Base-by-base conservation (phyloP, 2,329 filamentous ascomycete genomes). In the Allantophomopsis lycopodina region DNA sequence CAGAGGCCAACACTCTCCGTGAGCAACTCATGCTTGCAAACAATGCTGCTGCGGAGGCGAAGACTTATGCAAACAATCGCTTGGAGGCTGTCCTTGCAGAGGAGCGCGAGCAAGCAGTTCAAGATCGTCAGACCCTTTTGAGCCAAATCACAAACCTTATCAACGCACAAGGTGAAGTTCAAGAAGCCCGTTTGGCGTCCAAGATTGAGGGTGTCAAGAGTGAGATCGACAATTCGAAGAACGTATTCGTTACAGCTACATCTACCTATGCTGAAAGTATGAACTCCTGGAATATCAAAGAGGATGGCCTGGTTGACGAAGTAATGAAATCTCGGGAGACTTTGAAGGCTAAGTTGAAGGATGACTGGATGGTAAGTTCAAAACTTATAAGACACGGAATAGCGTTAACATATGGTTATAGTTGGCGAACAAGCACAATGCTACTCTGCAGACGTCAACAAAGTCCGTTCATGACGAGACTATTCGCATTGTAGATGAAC, bases 391-490 rank as follows among this genome's bases (percentile, higher is more conserved):
- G 14, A 7, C 4, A 20, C 15, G 20, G 7, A 20, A 36, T 36
- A n/a, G n/a, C 20, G 13, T 56, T 60, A 46, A 61, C 46, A 16
- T 11, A 15, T 12, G 31, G 20, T 20, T 7, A 30, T 33, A 83
- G 77, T 60, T 65, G 21, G 85, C 89, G 31, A 83, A 85, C 50
- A 71, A 82, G 42, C 80, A 84, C 52, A 93, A 87, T 50, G 76
- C 70, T n/a, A 79, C 81, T 5, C 89, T 98, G 50, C 84, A 89
- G 49, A 71, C 73, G 7, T 83, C 83, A 0, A 88, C 89, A 0
- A 82, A 83, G 50, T 84, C 84, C 2, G 87, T 96, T 1, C 88
- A 98, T 49, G 81, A 83, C 28, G 83, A 94, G 60, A 95, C 89
- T 0, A 76, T 94, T 21, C 79, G 80, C 6, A 89, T 93, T 42